These are phyloP conservation scores for Wakefieldia striispora DNA, from an alignment of 768 basidiomycete genomes.

Conservation along the genomic window DNA sequence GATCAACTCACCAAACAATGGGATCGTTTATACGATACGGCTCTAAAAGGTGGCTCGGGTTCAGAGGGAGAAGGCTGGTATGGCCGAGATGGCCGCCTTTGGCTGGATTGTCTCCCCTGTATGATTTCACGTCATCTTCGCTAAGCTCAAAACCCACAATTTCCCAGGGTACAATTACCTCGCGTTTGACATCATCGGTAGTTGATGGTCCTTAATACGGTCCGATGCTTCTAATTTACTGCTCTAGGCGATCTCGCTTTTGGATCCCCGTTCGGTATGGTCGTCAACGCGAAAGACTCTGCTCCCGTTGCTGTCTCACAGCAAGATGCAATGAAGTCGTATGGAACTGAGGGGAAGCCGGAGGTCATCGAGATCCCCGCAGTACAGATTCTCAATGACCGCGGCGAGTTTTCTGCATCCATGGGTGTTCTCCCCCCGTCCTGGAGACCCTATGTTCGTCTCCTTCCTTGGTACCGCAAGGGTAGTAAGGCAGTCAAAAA, in stretches of 20 bases:
- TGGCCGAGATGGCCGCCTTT: slow-evolving; percentile 61
- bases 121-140: slow-evolving; percentile 23
- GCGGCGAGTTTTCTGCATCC: slow-evolving; percentile 83
- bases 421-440: slow-evolving; percentile 75
- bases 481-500: slow-evolving; percentile 66
- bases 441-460: slow-evolving; percentile 63
- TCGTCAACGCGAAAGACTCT: slow-evolving; percentile 67
- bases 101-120: slow-evolving; percentile 77
- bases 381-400: slow-evolving; percentile 80
- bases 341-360: slow-evolving; percentile 43
- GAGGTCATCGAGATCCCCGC: slow-evolving; percentile 70
- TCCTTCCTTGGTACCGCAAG: slow-evolving; percentile 73
- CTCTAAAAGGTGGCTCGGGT: slow-evolving; percentile 55
- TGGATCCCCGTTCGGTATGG: slow-evolving; percentile 88
- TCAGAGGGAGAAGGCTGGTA: slow-evolving; percentile 61
- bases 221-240: not conserved
- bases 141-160: slow-evolving; percentile 5
- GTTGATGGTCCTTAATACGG: not conserved
- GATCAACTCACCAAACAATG: slow-evolving; percentile 63
- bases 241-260: slow-evolving; percentile 67
- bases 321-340: slow-evolving; percentile 51
- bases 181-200: slow-evolving; percentile 76
- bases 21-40: slow-evolving; percentile 63
- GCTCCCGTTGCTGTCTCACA: slow-evolving; percentile 65
- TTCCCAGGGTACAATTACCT: slow-evolving; percentile 55